Evolutionary conservation across 2,329 filamentous ascomycete genomes (phyloP).

Genomic region (Dichotomopilus funicola): DNA sequence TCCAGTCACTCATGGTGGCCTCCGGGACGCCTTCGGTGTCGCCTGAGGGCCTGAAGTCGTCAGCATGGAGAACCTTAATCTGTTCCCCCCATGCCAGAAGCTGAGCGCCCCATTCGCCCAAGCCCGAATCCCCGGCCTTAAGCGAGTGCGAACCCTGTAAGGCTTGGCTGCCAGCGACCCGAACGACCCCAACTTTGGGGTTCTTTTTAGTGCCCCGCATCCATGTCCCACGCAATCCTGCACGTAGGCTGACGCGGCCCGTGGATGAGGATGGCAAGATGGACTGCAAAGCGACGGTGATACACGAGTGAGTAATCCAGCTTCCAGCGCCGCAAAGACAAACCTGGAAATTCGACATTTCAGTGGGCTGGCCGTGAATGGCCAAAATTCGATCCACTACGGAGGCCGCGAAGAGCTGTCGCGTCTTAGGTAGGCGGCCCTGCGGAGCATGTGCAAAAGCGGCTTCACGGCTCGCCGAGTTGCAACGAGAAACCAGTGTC

Average conservation of each 20-base stretch:
- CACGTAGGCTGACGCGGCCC: slow-evolving; percentile 23
- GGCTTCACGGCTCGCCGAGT: slow-evolving; percentile 22
- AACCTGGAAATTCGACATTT: not conserved
- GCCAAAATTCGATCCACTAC: slow-evolving; percentile 8
- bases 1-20: not conserved
- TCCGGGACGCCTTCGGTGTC: no score
- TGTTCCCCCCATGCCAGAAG: not conserved
- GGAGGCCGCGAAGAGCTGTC: slow-evolving; percentile 16
- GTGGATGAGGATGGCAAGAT: not conserved
- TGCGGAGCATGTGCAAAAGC: not conserved
- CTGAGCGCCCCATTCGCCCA: slow-evolving; percentile 14
- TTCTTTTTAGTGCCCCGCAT: slow-evolving; percentile 10
- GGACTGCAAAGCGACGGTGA: no score
- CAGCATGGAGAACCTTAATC: slow-evolving; percentile 10
- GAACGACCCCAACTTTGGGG: not conserved
- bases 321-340: not conserved
- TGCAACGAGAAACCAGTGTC: slow-evolving; percentile 57
- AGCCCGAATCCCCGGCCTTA: not conserved
- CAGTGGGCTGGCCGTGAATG: not conserved
- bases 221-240: slow-evolving; percentile 17
- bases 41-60: no score
- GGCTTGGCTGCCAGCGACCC: slow-evolving; percentile 20
- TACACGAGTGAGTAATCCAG: slow-evolving; percentile 3
- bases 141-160: slow-evolving; percentile 11
- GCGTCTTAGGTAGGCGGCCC: slow-evolving; percentile 10